phyloP scores from a whole-genome alignment of 805 yeast genomes.

The Candida glaebosa region DNA sequence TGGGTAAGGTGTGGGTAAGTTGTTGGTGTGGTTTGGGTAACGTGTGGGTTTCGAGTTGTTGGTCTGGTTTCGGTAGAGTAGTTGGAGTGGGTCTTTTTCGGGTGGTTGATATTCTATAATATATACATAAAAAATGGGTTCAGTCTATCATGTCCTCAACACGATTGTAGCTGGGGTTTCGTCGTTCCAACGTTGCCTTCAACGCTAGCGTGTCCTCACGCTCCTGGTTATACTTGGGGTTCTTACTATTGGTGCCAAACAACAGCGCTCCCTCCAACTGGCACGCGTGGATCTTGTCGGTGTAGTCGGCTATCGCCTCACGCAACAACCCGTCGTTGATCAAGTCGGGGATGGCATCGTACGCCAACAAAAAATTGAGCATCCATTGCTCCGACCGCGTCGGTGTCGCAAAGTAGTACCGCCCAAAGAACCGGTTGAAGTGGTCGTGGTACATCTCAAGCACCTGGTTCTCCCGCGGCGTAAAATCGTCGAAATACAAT shows the following conservation, averaged over 20 bases:
- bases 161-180: no score
- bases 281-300: not conserved
- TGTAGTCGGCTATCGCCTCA: slow-evolving; percentile 2
- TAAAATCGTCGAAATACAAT: not conserved
- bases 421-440: slow-evolving; percentile 4
- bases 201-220: no score
- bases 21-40: no score
- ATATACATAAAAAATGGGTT: no score
- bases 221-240: not conserved
- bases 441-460: slow-evolving; percentile 2
- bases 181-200: no score
- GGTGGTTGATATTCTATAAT: no score
- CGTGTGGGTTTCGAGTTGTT: no score
- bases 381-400: slow-evolving; percentile 1
- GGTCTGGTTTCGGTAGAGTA: no score
- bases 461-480: not conserved
- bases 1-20: no score
- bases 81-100: no score
- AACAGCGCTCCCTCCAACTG: not conserved
- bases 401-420: slow-evolving; percentile 1
- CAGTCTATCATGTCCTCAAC: no score
- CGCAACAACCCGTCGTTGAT: not conserved
- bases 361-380: slow-evolving; percentile 1
- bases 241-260: not conserved
- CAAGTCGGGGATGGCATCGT: not conserved